Percentiles rank a stretch among this genome's conserved stretches.
Evolutionary conservation across 495 filamentous ascomycete species (phyloP).

Genomic region (Paragyromitra xinjiangensis): DNA sequence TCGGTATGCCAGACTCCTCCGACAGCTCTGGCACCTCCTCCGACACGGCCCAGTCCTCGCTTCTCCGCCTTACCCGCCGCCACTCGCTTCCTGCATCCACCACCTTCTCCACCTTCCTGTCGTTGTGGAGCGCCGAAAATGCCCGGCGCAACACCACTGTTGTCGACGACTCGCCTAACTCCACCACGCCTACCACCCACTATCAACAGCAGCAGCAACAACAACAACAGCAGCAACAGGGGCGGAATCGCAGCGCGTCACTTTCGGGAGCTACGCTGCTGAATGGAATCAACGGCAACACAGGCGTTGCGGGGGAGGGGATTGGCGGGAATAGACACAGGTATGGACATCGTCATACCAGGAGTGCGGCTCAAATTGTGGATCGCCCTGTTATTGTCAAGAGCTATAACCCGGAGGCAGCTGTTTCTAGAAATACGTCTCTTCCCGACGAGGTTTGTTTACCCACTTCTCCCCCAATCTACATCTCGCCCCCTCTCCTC

Average conservation of each 20-base stretch:
- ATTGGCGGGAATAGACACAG: conserved; percentile 55
- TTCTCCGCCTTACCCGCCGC: conserved; percentile 55
- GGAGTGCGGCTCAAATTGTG: conserved; percentile 50
- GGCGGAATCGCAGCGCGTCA: conserved; percentile 34
- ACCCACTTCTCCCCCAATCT: conserved; percentile 7
- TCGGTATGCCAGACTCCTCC: conserved; percentile 54
- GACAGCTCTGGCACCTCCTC: conserved; percentile 51
- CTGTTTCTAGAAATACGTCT: conserved; percentile 55
- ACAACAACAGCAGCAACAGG: conserved; percentile 32
- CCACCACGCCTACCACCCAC: conserved; percentile 17
- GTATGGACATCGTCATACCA: conserved; percentile 58
- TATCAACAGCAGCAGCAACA: conserved; percentile 27
- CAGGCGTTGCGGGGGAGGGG: conserved; percentile 21
- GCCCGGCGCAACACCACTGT: conserved; percentile 25
- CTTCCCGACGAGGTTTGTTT: conserved; percentile 54
- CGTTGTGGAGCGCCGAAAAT: conserved; percentile 54
- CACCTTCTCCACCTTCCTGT: conserved; percentile 52
- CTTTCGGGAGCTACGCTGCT: conserved; percentile 45
- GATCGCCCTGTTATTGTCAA: conserved; percentile 58
- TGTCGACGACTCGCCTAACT: conserved; percentile 17
- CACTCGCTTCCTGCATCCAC: conserved; percentile 56
- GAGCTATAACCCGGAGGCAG: conserved; percentile 56
- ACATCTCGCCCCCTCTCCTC: conserved; percentile 1
- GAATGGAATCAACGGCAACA: conserved; percentile 40
- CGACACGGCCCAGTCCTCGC: conserved; percentile 55